Percentiles rank a stretch among this genome's conserved stretches.
Evolutionary conservation across 148 eudicot species (phyloP).

Genomic region (Amaranthus palmeri): DNA sequence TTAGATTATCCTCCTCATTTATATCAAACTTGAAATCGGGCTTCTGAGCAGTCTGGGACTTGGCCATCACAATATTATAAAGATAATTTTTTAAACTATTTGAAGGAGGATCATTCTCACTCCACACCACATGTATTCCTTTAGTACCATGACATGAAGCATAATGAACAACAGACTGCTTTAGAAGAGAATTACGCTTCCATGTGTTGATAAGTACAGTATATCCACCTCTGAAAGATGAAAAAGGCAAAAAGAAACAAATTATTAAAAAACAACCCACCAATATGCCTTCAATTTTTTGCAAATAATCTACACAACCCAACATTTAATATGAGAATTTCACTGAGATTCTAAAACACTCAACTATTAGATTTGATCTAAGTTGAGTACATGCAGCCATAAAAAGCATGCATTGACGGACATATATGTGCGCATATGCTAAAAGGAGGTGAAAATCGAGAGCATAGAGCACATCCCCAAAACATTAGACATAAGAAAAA

Average conservation of each 20-base stretch:
- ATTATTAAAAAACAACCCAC: conserved; percentile 4
- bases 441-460: too few relatives aligned
- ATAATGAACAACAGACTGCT: conserved; percentile 69
- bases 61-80: conserved; percentile 33
- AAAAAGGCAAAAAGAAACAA: conserved; percentile 4
- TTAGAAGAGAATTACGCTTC: conserved; percentile 65
- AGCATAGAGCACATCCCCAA: too few relatives aligned
- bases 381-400: neutral
- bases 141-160: conserved; percentile 65
- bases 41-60: conserved; percentile 43
- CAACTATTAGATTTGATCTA: too few relatives aligned
- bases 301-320: neutral
- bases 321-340: neutral
- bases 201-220: conserved; percentile 75
- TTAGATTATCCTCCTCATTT: conserved; percentile 59
- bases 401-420: too few relatives aligned
- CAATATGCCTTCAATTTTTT: neutral
- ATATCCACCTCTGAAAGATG: conserved; percentile 51
- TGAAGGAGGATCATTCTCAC: conserved; percentile 66
- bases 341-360: neutral
- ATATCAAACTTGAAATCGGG: conserved; percentile 56
- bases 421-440: too few relatives aligned
- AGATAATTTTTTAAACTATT: conserved; percentile 39
- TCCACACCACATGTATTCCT: conserved; percentile 83
- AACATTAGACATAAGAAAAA: too few relatives aligned